Percentiles rank a stretch among this genome's conserved stretches.
Evolutionary conservation across 1,284 basidiomycete genomes (phyloP).

Genomic region (Thecaphora frezii): DNA sequence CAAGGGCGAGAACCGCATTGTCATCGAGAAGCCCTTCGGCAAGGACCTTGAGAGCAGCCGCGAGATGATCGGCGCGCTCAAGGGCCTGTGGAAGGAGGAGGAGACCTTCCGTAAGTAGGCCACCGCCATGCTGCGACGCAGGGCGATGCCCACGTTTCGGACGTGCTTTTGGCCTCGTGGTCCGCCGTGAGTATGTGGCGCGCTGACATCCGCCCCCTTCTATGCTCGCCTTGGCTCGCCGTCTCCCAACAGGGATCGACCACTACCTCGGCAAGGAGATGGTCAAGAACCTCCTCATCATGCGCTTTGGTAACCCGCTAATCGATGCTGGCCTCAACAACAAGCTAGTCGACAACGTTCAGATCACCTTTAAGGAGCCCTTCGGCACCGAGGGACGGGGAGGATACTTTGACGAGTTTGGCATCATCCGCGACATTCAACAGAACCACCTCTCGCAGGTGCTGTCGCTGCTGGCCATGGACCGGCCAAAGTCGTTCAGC

Average conservation of each 20-base stretch:
- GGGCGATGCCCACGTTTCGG: too few species aligned
- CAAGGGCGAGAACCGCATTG: constrained; percentile 52
- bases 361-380: constrained; percentile 60
- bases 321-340: constrained; percentile 58
- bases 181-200: too few species aligned
- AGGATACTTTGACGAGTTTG: constrained; percentile 61
- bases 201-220: neutral
- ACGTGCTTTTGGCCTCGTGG: too few species aligned
- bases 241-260: constrained; percentile 28
- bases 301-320: constrained; percentile 55
- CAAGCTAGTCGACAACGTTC: constrained; percentile 58
- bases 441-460: constrained; percentile 60
- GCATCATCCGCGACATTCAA: constrained; percentile 60
- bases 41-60: constrained; percentile 55
- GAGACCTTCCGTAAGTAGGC: constrained; percentile 51
- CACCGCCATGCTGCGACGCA: neutral
- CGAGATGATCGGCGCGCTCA: constrained; percentile 57
- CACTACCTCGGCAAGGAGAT: constrained; percentile 59
- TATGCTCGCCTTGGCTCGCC: neutral
- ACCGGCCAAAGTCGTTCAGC: constrained; percentile 56
- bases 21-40: constrained; percentile 58
- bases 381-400: constrained; percentile 61
- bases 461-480: constrained; percentile 59
- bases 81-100: constrained; percentile 56
- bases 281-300: constrained; percentile 58